Evolutionary conservation across 208 protist genomes (phyloP), one percentile per base, ranked within the genome.

Genomic region (Acanthamoeba castellanii): DNA sequence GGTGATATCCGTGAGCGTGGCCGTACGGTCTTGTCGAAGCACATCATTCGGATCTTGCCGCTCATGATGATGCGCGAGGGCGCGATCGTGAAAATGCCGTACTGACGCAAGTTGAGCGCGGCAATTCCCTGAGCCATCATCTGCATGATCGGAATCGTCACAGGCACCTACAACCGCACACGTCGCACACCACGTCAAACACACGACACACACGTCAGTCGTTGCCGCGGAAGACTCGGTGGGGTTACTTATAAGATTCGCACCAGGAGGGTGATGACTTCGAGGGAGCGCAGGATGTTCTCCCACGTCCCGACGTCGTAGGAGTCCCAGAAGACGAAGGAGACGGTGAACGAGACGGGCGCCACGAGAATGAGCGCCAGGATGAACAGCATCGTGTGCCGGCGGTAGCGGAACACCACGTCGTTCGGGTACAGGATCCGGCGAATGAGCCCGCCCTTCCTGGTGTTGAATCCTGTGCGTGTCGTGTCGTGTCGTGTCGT

Each of bases 81-180:
- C 11, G 61, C 20, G 11, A 70, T 70, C 20, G 61, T 70, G 61
- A 30, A 70, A n/a, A 70, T 70, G 61, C 61, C 61, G 61, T 70
- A 70, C 61, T 70, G 20, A 11, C 61, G 20, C 61, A 70, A n/a
- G n/a, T 70, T 70, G 61, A 70, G 61, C n/a, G 11, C 61, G 4
- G 61, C 61, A 70, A 70, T 70, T 22, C 61, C 61, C 61, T 70
- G 61, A 1, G 61, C 61, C 61, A 70, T 70, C 61, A 70, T 22
- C 61, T 70, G 61, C 61, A 70, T 70, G n/a, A 70, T 70, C 61
- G 61, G 61, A 22, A 70, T 70, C 22, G 61, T 68, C 61, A 68
- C 61, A 1, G 61, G 61, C 16, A 68, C 61, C 61, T 68, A 27
- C 16, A 4, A 27, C 22, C 27, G 22, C 61, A 68, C 27, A 27